phyloP scores from a whole-genome alignment of 176 grass and related monocot species.

The Oryza officinalis region DNA sequence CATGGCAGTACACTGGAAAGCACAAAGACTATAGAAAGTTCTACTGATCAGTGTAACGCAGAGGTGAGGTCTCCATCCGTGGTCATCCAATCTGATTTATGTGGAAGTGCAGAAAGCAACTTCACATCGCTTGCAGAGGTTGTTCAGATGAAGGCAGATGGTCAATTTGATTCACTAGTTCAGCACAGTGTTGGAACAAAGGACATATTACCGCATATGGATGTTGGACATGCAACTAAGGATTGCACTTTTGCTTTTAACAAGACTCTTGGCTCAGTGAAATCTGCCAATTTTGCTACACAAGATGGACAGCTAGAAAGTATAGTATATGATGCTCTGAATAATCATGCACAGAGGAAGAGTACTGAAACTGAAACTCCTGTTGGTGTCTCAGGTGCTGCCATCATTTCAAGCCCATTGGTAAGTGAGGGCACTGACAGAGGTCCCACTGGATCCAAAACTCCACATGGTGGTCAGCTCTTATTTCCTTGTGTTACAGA shows the following conservation, averaged over 20 bases:
- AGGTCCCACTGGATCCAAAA: conserved; percentile 1
- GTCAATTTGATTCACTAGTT: conserved; percentile 43
- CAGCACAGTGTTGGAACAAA: conserved; percentile 29
- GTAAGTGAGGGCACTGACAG: background rate
- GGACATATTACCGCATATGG: conserved; percentile 28
- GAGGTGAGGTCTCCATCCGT: background rate
- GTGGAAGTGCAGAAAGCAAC: conserved; percentile 25
- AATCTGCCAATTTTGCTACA: conserved; percentile 24
- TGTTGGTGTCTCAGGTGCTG: conserved; percentile 24
- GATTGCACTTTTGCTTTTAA: conserved; percentile 41
- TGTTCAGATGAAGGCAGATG: conserved; percentile 34
- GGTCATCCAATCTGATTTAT: conserved; percentile 39
- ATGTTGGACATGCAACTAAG: conserved; percentile 10
- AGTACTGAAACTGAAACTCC: conserved; percentile 18
- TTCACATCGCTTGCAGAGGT: conserved; percentile 35
- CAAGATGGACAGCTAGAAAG: conserved; percentile 54
- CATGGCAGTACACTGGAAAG: conserved; percentile 22
- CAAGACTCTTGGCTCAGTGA: conserved; percentile 39
- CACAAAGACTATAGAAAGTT: conserved; percentile 10
- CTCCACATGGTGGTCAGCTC: conserved; percentile 32
- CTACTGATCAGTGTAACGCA: conserved; percentile 20
- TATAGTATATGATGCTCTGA: conserved; percentile 62
- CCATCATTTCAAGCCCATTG: background rate
- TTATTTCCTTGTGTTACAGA: conserved; percentile 16
- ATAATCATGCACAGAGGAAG: conserved; percentile 40